Conservation (phyloP, 2,329 filamentous ascomycete genomes). For the Colletotrichum sp. region DNA sequence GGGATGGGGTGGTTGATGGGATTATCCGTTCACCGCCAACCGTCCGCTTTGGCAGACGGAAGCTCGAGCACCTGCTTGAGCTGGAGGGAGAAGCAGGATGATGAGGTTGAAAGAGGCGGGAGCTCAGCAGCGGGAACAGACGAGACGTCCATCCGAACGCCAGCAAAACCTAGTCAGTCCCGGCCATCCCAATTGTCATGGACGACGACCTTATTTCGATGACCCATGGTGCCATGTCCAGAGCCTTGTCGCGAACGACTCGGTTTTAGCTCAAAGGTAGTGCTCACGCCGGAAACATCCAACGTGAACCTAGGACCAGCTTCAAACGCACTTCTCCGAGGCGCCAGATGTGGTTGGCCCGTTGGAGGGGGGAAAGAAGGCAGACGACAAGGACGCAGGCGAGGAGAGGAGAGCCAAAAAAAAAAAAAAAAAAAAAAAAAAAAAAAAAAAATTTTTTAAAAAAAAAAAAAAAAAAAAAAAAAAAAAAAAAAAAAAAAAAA, state of each 20-base stretch:
- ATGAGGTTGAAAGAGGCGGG: neutral
- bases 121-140: neutral
- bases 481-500: neutral
- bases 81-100: neutral
- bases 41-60: neutral
- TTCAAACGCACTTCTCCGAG: neutral
- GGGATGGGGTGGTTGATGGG: neutral
- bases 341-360: neutral
- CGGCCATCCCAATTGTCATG: neutral
- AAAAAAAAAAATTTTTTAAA: neutral
- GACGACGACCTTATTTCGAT: neutral
- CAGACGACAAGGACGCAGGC: neutral
- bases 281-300: neutral
- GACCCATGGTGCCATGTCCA: neutral
- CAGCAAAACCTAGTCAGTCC: neutral
- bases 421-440: neutral
- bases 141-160: neutral
- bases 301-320: neutral
- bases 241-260: neutral
- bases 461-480: neutral
- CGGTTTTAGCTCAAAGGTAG: neutral
- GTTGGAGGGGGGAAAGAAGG: neutral
- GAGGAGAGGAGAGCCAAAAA: neutral
- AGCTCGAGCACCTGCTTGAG: neutral
- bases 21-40: neutral